Conservation (phyloP, 2,329 filamentous ascomycete species). For the Ophiocordyceps camponoti-leonardi region DNA sequence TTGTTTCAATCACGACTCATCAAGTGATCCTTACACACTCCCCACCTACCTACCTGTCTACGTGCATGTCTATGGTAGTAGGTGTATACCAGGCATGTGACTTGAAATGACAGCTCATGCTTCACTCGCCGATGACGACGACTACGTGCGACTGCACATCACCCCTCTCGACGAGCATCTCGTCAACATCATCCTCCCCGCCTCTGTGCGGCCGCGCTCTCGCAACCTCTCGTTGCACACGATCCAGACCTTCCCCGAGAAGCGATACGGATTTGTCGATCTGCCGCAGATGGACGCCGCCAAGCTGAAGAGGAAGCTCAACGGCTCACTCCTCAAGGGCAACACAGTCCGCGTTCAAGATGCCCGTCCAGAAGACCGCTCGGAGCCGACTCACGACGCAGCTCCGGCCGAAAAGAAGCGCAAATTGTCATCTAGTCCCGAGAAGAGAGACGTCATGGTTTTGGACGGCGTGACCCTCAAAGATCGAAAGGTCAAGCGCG, state of each 20-base stretch:
- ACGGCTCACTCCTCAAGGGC: conserved; percentile 72
- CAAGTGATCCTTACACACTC: neutral
- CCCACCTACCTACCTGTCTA: too few relatives aligned
- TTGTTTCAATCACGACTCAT: too few relatives aligned
- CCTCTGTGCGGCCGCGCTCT: conserved; percentile 46
- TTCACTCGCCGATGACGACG: conserved; percentile 3
- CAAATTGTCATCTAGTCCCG: conserved; percentile 24
- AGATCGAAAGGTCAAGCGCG: conserved; percentile 68
- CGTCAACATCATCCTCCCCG: conserved; percentile 52
- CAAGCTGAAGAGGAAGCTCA: conserved; percentile 81
- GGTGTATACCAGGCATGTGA: too few relatives aligned
- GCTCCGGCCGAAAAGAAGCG: conserved; percentile 12
- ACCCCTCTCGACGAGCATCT: conserved; percentile 67
- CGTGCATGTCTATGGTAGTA: too few relatives aligned
- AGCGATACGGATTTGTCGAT: conserved; percentile 78
- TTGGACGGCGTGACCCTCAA: conserved; percentile 53
- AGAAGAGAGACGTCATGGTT: conserved; percentile 32
- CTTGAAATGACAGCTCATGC: conserved; percentile 5
- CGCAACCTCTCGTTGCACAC: conserved; percentile 78
- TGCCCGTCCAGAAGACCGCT: conserved; percentile 42
- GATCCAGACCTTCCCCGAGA: conserved; percentile 77
- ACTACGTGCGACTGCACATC: conserved; percentile 51
- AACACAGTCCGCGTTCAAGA: conserved; percentile 71
- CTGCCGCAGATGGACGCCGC: conserved; percentile 67
- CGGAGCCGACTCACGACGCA: conserved; percentile 15